Base-by-base conservation (phyloP, 2,329 filamentous ascomycete genomes). In the Xylaria sp. region DNA sequence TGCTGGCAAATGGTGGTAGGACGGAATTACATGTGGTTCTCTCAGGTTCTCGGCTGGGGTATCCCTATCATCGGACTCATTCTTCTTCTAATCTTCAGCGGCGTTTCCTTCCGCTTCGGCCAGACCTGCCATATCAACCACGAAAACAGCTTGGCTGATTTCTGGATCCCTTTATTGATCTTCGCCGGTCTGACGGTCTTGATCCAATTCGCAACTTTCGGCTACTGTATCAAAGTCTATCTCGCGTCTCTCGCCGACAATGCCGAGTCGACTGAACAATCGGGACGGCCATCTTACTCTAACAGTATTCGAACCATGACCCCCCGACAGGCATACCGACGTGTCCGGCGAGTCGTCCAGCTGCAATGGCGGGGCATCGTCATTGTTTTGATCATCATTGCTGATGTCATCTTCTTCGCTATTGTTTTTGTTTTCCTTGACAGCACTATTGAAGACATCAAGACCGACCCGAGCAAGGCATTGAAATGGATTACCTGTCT, bases 1-100 rank as follows among this genome's bases (percentile, higher is more conserved):
- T 98, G 94, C 84, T 99, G 96, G 96, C 94, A 98, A 80, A 87
- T 97, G 41, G 90, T 95, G 8, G 92, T 97, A 3, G 96, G 96
- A 48, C 88, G 90, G 54, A 92, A 88, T 76, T 98, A 98, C 81
- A 98, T 98, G 89, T 94, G 93, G 84, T 88, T 89, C 73, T 90
- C 95, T 2, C 90, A 97, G 76, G 86, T 87, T 18, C 83, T 90
- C 9, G 96, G 96, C 70, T 98, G 95, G 92, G 92, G 92, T 20
- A 86, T 98, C 55, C 94, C 94, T 1, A 86, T 90, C 28, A 82
- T 94, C 23, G 92, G 93, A 44, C 88, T 97, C 72, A 86, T 90
- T 2, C 81, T 95, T 51, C 93, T 92, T 59, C 87, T 98, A 72
- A 87, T 93, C 51, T 85, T 97, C 71, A 98, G 94, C 60, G 96